phyloP scores from a whole-genome alignment of 192 early-diverging fungal species.

The Lunasporangiospora selenospora region DNA sequence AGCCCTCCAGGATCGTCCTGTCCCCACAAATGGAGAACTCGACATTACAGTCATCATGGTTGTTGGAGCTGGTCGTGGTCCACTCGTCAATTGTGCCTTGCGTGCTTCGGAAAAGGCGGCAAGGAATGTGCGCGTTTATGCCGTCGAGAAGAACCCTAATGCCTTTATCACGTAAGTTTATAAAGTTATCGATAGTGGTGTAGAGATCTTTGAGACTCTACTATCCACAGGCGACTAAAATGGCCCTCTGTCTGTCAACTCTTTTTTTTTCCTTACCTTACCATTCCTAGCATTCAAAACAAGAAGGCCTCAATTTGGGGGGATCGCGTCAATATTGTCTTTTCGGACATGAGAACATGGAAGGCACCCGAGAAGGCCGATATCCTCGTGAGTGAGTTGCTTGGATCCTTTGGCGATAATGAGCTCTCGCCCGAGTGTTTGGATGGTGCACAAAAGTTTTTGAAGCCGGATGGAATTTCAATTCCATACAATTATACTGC shows the following conservation, averaged over 20 bases:
- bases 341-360: conserved; percentile 93
- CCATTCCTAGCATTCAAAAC: conserved; percentile 71
- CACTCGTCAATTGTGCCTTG: conserved; percentile 90
- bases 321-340: conserved; percentile 81
- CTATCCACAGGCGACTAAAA: neutral
- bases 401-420: conserved; percentile 99
- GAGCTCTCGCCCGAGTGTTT: conserved; percentile 99
- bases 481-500: conserved; percentile 90
- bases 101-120: conserved; percentile 70
- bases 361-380: conserved; percentile 77
- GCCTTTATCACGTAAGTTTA: conserved; percentile 80
- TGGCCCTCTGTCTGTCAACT: no score
- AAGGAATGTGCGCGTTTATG: conserved; percentile 73
- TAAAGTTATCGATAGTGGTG: neutral
- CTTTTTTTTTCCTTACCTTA: conserved; percentile 10
- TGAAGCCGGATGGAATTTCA: conserved; percentile 82
- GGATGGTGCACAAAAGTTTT: conserved; percentile 85
- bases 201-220: neutral
- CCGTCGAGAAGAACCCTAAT: conserved; percentile 97
- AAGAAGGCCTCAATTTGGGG: conserved; percentile 81
- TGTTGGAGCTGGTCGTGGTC: conserved; percentile 95
- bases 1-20: conserved; percentile 61
- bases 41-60: conserved; percentile 81
- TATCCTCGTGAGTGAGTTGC: conserved; percentile 93
- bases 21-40: conserved; percentile 21